A percentile compares a stretch with the other conserved stretches of the same genome.
These are phyloP conservation scores for Phellopilus nigrolimitatus DNA, from an alignment of 1,284 basidiomycete genomes.

Conservation along the genomic window DNA sequence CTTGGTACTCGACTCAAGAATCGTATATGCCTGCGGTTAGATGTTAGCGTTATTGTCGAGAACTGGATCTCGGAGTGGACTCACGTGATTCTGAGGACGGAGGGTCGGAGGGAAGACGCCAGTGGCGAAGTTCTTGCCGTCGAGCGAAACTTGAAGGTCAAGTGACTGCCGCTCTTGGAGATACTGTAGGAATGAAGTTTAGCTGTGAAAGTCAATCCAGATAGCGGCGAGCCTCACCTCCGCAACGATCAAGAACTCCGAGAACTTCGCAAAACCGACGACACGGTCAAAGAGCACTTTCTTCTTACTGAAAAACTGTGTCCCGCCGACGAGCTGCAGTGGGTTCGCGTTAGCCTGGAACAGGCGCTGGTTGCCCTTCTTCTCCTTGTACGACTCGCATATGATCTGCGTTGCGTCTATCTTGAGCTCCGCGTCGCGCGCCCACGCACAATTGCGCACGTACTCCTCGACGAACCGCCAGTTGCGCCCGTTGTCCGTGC, in stretches of 20 bases:
- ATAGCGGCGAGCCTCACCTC: constrained; percentile 53
- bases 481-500: constrained; percentile 69
- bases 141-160: constrained; percentile 87
- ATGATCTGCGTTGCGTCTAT: constrained; percentile 85
- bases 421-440: constrained; percentile 69
- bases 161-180: constrained; percentile 55
- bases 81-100: constrained; percentile 81
- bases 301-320: constrained; percentile 67
- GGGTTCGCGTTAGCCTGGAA: constrained; percentile 56
- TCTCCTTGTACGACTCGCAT: constrained; percentile 83
- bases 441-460: constrained; percentile 92
- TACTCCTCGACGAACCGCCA: constrained; percentile 85
- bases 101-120: constrained; percentile 89
- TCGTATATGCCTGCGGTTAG: constrained; percentile 73
- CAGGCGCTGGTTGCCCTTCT: constrained; percentile 68
- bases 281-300: constrained; percentile 80
- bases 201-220: constrained; percentile 2
- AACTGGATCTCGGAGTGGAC: constrained; percentile 26
- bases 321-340: constrained; percentile 77
- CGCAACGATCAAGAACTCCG: constrained; percentile 92
- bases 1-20: constrained; percentile 91
- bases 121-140: constrained; percentile 79
- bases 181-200: constrained; percentile 43
- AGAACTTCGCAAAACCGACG: constrained; percentile 95
- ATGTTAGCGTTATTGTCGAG: background rate